phyloP scores from a whole-genome alignment of 1,284 basidiomycete species.

The Apiotrichum gamsii region DNA sequence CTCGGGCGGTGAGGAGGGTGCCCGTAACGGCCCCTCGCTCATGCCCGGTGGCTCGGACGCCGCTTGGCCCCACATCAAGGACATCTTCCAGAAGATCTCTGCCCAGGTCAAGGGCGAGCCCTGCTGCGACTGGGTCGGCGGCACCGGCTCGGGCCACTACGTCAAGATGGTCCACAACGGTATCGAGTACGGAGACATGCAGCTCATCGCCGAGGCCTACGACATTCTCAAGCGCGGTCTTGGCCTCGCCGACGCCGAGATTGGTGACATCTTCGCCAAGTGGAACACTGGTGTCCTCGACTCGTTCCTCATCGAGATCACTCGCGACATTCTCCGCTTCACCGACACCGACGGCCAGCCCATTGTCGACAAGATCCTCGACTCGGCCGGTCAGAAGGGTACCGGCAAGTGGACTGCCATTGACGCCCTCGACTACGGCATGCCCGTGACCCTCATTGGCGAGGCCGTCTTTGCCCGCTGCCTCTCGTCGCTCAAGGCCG shows the following conservation, averaged over 20 bases:
- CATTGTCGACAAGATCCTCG: conserved; percentile 89
- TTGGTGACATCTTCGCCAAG: conserved; percentile 76
- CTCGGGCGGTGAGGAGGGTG: conserved; percentile 99
- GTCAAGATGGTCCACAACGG: conserved; percentile 58
- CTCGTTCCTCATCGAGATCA: conserved; percentile 99
- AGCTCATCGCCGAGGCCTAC: conserved; percentile 96
- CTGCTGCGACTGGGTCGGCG: conserved; percentile 99
- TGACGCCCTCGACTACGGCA: conserved; percentile 92
- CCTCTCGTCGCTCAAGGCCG: conserved; percentile 95
- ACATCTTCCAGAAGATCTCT: conserved; percentile 97
- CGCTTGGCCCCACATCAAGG: conserved; percentile 95
- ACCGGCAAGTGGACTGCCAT: conserved; percentile 99
- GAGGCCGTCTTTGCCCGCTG: conserved; percentile 99
- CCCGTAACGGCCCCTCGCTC: conserved; percentile 92
- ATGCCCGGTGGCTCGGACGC: conserved; percentile 96
- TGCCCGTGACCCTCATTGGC: conserved; percentile 93
- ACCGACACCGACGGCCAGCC: conserved; percentile 86
- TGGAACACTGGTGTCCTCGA: conserved; percentile 99
- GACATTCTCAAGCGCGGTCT: conserved; percentile 98
- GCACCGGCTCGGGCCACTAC: conserved; percentile 96
- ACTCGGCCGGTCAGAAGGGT: conserved; percentile 96
- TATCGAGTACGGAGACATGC: conserved; percentile 99
- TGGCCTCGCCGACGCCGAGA: conserved; percentile 74
- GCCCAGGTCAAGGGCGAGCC: conserved; percentile 94
- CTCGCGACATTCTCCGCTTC: conserved; percentile 88